Evolutionary conservation across 257 asterid genomes (phyloP), one percentile per base, ranked within the genome.

Genomic region (Voacanga thouarsii): DNA sequence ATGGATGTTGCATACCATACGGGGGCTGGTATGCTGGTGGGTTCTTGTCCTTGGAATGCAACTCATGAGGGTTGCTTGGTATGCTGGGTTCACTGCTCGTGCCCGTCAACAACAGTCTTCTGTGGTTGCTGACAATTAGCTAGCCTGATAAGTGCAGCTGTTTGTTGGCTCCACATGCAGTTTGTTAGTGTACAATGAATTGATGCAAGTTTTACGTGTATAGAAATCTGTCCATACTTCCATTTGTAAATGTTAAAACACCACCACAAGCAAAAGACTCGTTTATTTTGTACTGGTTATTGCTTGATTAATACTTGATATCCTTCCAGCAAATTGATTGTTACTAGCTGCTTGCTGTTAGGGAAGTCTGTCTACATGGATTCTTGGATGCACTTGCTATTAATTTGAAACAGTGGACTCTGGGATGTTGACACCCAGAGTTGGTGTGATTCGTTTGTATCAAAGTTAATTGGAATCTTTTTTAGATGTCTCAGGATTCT

Each of bases 11-110:
- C 91, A 93, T 73, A 81, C 88, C 9, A 81, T 91, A 41, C 81
- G 96, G 83, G 98, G 94, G 2, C 75, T 95, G 69, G 98, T 95
- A 51, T 95, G 99, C 75, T 81, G 94, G 84, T 93, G 99, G 99
- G 98, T 95, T 83, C 84, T 95, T 77, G 92, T 95, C 76, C 97
- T 95, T 18, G 96, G 99, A 67, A 86, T 95, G 86, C 99, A 95
- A 89, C 93, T 95, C 75, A 95, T 95, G 99, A 85, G 98, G 78
- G 96, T 91, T 28, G 99, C 98, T 74, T 95, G 98, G 99, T 95
- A 85, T 75, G 96, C 98, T 6, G 99, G 98, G 63, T 89, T 93
- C 77, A 86, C 96, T 21, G 88, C 93, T 79, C 83, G 81, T 5
- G 84, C 85, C 75, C 80, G 69, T 77, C 84, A 71, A 61, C 84